phyloP scores from a whole-genome alignment of 495 filamentous ascomycete genomes.

The Penicillium psychrofluorescens region DNA sequence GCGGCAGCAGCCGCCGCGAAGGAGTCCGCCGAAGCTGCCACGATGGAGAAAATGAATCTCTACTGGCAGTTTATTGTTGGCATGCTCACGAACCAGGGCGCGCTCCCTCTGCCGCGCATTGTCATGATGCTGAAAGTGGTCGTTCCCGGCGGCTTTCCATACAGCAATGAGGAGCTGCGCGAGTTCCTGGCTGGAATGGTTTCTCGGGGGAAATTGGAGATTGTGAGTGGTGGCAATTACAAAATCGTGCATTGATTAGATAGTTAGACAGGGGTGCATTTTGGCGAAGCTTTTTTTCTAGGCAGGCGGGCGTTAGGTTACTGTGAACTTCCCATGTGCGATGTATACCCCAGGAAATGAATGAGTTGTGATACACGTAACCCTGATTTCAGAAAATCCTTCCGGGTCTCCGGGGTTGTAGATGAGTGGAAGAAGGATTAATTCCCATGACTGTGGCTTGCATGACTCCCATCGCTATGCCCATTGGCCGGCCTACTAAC shows the following conservation, averaged over 20 bases:
- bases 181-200: conserved; percentile 75
- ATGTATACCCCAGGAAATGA: too few species aligned
- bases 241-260: conserved; percentile 32
- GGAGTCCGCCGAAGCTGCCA: conserved; percentile 39
- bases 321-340: too few species aligned
- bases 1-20: conserved; percentile 41
- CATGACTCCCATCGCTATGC: too few species aligned
- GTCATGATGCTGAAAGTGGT: conserved; percentile 90
- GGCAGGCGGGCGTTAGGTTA: too few species aligned
- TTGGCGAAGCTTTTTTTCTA: too few species aligned
- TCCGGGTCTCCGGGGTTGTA: too few species aligned
- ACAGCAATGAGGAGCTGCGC: conserved; percentile 65
- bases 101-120: conserved; percentile 75
- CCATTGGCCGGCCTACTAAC: too few species aligned
- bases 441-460: too few species aligned
- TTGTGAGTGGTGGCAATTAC: conserved; percentile 65
- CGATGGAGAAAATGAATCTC: conserved; percentile 70
- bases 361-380: too few species aligned
- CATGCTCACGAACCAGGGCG: conserved; percentile 87
- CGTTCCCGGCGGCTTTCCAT: conserved; percentile 80
- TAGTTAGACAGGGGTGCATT: too few species aligned
- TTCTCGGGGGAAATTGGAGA: conserved; percentile 58
- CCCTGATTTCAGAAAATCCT: too few species aligned
- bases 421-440: too few species aligned
- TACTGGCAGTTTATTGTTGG: conserved; percentile 88